phyloP scores from a whole-genome alignment of 2,329 filamentous ascomycete species.

The Aspergillus aculeatus region DNA sequence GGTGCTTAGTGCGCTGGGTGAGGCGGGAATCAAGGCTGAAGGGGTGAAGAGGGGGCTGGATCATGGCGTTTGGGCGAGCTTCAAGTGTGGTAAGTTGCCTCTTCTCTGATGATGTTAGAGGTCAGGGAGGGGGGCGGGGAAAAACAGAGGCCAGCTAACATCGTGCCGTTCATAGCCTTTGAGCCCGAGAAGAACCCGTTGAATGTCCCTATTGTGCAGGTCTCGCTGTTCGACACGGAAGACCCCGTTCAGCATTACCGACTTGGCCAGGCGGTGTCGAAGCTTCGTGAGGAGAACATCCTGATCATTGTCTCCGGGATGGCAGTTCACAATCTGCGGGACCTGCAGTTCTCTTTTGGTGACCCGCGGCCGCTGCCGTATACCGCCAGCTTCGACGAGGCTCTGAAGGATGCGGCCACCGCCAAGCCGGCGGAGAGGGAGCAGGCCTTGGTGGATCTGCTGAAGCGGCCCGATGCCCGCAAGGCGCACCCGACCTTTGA shows the following conservation, averaged over 20 bases:
- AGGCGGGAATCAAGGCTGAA: constrained; percentile 59
- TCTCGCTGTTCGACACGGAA: constrained; percentile 65
- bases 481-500: constrained; percentile 65
- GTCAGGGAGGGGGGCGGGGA: no score
- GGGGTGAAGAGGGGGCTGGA: constrained; percentile 66
- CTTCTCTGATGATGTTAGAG: background rate
- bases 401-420: constrained; percentile 64
- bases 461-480: constrained; percentile 55
- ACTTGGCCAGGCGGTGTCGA: constrained; percentile 64
- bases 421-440: constrained; percentile 44
- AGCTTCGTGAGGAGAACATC: constrained; percentile 66
- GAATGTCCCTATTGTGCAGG: constrained; percentile 68
- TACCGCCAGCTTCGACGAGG: constrained; percentile 63
- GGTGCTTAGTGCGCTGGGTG: constrained; percentile 55
- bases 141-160: background rate
- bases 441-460: constrained; percentile 46
- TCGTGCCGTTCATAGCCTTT: constrained; percentile 49
- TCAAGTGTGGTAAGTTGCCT: constrained; percentile 51
- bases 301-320: constrained; percentile 71
- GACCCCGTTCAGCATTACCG: constrained; percentile 65
- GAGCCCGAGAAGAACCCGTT: constrained; percentile 61
- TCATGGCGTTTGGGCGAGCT: constrained; percentile 72
- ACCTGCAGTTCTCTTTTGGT: constrained; percentile 50
- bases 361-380: constrained; percentile 55
- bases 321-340: constrained; percentile 69